A percentile compares a stretch with the other conserved stretches of the same genome.
These are phyloP conservation scores for Cercophora newfieldiana DNA, from an alignment of 495 filamentous ascomycete genomes.

Conservation along the genomic window DNA sequence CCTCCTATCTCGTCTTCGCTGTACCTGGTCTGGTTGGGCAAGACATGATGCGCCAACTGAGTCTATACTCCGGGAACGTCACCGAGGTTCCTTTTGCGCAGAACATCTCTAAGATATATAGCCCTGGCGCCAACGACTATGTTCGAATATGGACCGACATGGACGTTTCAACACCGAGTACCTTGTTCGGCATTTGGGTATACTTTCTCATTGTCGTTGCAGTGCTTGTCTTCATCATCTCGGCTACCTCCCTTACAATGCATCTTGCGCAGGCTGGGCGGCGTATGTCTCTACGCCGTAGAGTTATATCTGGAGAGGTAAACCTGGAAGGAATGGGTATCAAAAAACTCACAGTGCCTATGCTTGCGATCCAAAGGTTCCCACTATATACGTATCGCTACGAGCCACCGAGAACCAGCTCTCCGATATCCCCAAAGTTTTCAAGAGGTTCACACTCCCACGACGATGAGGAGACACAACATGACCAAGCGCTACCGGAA, in stretches of 20 bases:
- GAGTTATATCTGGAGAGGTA: constrained; percentile 72
- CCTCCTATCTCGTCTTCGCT: constrained; percentile 80
- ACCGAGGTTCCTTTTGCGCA: constrained; percentile 58
- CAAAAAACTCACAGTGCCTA: constrained; percentile 70
- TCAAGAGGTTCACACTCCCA: background rate
- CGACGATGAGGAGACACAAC: constrained; percentile 15
- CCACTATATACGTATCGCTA: constrained; percentile 72
- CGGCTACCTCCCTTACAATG: constrained; percentile 67
- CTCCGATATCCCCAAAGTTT: constrained; percentile 25
- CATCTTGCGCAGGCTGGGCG: constrained; percentile 69
- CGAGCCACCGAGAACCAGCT: constrained; percentile 32
- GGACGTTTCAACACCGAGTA: constrained; percentile 36
- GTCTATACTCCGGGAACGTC: constrained; percentile 72
- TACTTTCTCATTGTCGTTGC: constrained; percentile 80
- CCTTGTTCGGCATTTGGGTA: constrained; percentile 68
- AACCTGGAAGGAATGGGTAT: constrained; percentile 80
- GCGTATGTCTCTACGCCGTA: constrained; percentile 61
- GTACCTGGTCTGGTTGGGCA: constrained; percentile 66
- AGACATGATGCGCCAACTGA: constrained; percentile 68
- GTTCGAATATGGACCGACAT: constrained; percentile 53
- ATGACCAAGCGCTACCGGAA: background rate
- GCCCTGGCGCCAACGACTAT: constrained; percentile 61
- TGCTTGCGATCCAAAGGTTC: constrained; percentile 64
- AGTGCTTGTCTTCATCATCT: constrained; percentile 65
- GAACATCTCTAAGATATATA: constrained; percentile 59